Evolutionary conservation across 176 grass and related monocot species (phyloP), one percentile per base, ranked within the genome.

Genomic region (Juncus effusus): DNA sequence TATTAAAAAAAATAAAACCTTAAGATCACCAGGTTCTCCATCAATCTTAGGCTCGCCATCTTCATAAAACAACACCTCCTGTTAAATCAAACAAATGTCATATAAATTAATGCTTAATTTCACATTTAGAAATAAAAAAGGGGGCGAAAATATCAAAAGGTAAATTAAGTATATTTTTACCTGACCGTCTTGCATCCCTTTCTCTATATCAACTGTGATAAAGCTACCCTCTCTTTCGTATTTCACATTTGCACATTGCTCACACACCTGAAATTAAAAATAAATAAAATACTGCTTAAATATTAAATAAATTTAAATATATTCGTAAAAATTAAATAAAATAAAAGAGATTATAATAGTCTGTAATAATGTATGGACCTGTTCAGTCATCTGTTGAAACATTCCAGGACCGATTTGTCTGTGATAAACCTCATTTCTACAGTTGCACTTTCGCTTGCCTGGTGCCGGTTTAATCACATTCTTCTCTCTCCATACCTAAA

Each of bases 161-260:
- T 49, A 19, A 67, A 16, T 3, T 28, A 28, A 28, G 19, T 51
- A 61, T 39, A 5, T 72, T 47, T 62, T 60, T 87, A 99, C 94
- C 88, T 99, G 89, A 56, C 89, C 94, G 82, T 99, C 94, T 82
- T 99, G 78, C 94, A 99, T 90, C 69, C 94, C 94, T 78, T 99
- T 99, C 75, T 99, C 94, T 69, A 99, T 99, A 87, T 99, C 94
- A 77, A 99, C 85, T 62, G 94, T 93, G 42, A 99, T 70, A 59
- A 99, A 99, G 4, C 76, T 80, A 73, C 94, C 94, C 80, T 99
- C 94, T 63, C 89, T 81, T 65, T 89, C 85, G 52, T 79, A 99
- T 76, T 99, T 93, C 42, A 99, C 94, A 83, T 99, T 99, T 66
- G 89, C 72, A 81, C 94, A 99, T 82, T 99, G 77, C 38, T 93